A percentile compares a stretch with the other conserved stretches of the same genome.
phyloP scores from a whole-genome alignment of 441 rosid species.

The Gossypium davidsonii region DNA sequence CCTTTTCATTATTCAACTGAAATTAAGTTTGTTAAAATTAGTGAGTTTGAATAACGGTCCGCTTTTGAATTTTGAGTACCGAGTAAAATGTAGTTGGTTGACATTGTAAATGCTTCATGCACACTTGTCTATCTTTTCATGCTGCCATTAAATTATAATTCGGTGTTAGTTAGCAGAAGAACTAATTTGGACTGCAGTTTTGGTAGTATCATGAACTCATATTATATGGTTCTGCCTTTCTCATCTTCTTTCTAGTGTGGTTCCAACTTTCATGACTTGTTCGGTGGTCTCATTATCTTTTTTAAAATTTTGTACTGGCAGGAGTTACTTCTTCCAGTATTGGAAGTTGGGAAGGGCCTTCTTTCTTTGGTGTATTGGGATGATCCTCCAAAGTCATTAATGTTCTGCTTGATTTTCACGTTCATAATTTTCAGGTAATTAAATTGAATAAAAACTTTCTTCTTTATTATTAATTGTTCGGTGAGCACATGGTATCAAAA shows the following conservation, averaged over 20 bases:
- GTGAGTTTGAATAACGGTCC: not conserved
- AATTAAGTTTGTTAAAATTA: not conserved
- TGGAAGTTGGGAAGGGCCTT: constrained; percentile 56
- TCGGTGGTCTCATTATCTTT: not conserved
- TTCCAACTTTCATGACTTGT: not conserved
- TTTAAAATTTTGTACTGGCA: constrained; percentile 22
- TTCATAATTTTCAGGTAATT: constrained; percentile 64
- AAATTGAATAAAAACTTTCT: not conserved
- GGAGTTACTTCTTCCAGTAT: constrained; percentile 72
- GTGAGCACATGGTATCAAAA: not conserved
- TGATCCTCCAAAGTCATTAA: constrained; percentile 54
- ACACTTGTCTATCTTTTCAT: not conserved
- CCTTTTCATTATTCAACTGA: not conserved
- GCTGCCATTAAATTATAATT: not conserved
- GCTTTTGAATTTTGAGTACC: not conserved
- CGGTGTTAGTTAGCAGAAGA: not conserved
- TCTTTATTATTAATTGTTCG: not conserved
- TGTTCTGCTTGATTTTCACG: constrained; percentile 61
- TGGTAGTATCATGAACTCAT: not conserved
- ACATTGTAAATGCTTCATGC: not conserved
- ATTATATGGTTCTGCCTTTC: not conserved
- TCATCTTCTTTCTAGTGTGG: not conserved
- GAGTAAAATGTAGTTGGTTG: not conserved
- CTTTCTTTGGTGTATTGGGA: constrained; percentile 65
- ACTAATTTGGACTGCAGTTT: not conserved